phyloP scores from a whole-genome alignment of 805 yeast genomes.

The Teunomyces barrocoloradensis region DNA sequence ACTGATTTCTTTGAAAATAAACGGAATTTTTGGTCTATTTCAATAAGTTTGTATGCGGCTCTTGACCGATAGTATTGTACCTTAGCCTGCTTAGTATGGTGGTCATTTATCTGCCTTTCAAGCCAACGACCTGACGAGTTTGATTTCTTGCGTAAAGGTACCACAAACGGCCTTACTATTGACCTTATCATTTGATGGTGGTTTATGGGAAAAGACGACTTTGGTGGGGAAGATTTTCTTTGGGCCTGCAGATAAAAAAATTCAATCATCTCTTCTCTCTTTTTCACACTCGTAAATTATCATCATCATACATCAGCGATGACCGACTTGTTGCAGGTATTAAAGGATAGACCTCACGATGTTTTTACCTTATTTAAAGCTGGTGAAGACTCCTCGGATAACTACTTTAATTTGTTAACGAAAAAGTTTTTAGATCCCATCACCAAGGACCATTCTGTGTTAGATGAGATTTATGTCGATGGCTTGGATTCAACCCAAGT shows the following conservation, averaged over 20 bases:
- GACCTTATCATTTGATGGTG: background rate
- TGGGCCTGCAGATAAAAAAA: constrained; percentile 2
- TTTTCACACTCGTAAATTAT: background rate
- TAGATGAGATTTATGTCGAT: constrained; percentile 79
- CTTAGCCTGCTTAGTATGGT: constrained; percentile 65
- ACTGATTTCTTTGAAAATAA: constrained; percentile 51
- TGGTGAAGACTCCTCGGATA: constrained; percentile 9
- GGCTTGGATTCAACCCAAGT: constrained; percentile 90
- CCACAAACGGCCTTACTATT: background rate
- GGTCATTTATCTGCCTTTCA: constrained; percentile 64
- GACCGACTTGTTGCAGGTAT: constrained; percentile 19
- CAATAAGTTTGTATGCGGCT: constrained; percentile 86
- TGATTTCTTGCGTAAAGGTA: constrained; percentile 18
- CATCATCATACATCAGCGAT: constrained; percentile 13
- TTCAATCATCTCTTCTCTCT: constrained; percentile 8
- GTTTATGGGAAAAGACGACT: background rate
- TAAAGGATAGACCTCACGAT: constrained; percentile 22
- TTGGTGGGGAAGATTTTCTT: background rate
- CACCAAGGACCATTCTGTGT: constrained; percentile 52
- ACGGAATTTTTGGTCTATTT: constrained; percentile 63
- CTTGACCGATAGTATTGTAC: constrained; percentile 65
- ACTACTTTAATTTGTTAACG: constrained; percentile 31
- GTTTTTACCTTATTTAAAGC: constrained; percentile 19
- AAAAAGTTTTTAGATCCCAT: constrained; percentile 60
- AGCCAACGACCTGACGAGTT: constrained; percentile 72